Evolutionary conservation across 1,284 basidiomycete species (phyloP), one percentile per base, ranked within the genome.

Genomic region (Amylostereum areolatum): DNA sequence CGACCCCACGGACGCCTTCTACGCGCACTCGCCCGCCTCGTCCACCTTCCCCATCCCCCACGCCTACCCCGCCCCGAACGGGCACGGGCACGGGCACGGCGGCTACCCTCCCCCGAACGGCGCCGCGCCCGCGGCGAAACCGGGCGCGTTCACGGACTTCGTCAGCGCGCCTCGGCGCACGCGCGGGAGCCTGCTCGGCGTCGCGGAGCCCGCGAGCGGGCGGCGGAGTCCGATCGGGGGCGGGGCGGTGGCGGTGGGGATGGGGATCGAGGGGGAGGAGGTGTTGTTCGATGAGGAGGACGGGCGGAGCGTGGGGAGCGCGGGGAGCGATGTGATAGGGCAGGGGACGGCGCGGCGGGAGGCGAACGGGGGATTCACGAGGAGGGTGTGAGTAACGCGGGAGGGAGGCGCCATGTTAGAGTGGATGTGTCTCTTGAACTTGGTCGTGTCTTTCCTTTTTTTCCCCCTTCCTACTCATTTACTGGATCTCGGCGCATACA

Each of bases 301-400:
- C 18, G 18, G 18, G 18, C 18, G 18, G 18, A 18, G 18, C 18
- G 18, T 18, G 18, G 18, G 18, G 18, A 18, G 18, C 18, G 18
- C 18, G 1, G 18, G 18, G 18, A 18, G 18, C 18, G 18, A 18
- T 18, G 18, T 18, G 18, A 18, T 18, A 43, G 41, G 41, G 27
- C 41, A 27, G 48, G 51, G 24, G 55, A 50, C 28, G 61, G 70
- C 48, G 67, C 57, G 25, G 18, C 18, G 18, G 18, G 18, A 18
- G 18, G 59, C 62, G 35, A 35, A n/a, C 34, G 34, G 9, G 34
- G 34, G 34, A 35, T 9, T n/a, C 34, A n/a, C 34, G 41, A 43
- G 41, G 25, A 25, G 41, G 27, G 41, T 9, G 34, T 8, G 9
- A 35, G 34, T n/a, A 35, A 18, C 18, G 1, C 18, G 18, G 18